Conservation (phyloP, 2,329 filamentous ascomycete species). For the Triangularia verruculosa region DNA sequence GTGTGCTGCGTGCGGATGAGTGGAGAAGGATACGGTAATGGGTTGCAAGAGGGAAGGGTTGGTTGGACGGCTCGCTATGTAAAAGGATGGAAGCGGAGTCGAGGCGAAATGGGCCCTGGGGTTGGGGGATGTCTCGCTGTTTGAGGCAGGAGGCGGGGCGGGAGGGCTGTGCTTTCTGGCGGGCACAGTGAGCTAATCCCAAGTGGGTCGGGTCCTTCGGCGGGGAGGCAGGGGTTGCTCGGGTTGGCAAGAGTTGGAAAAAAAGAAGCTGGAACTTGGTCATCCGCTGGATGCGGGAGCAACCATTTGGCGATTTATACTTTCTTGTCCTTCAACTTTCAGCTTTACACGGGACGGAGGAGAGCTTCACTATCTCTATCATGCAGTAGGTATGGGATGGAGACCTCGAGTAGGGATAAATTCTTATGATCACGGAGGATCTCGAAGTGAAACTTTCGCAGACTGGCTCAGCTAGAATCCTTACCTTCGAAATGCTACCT, state of each 20-base stretch:
- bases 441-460: constrained; percentile 7
- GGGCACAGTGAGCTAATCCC: neutral
- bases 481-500: neutral
- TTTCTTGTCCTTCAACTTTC: neutral
- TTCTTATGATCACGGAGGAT: constrained; percentile 1
- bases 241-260: neutral
- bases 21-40: constrained; percentile 7
- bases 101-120: constrained; percentile 2
- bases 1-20: constrained; percentile 10
- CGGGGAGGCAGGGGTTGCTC: neutral
- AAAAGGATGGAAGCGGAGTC: constrained; percentile 7
- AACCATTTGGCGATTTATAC: neutral
- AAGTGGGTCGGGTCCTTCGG: constrained; percentile 3
- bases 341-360: too few species aligned
- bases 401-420: too few species aligned
- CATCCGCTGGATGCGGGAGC: neutral
- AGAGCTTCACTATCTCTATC: too few species aligned
- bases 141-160: constrained; percentile 8
- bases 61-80: neutral
- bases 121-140: constrained; percentile 1
- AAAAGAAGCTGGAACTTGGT: neutral
- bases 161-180: neutral
- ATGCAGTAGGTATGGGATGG: too few species aligned
- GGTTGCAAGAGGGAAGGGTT: constrained; percentile 17
- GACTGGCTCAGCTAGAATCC: constrained; percentile 2